phyloP scores from a whole-genome alignment of 345 rosid species.

The Citrus cavaleriei region DNA sequence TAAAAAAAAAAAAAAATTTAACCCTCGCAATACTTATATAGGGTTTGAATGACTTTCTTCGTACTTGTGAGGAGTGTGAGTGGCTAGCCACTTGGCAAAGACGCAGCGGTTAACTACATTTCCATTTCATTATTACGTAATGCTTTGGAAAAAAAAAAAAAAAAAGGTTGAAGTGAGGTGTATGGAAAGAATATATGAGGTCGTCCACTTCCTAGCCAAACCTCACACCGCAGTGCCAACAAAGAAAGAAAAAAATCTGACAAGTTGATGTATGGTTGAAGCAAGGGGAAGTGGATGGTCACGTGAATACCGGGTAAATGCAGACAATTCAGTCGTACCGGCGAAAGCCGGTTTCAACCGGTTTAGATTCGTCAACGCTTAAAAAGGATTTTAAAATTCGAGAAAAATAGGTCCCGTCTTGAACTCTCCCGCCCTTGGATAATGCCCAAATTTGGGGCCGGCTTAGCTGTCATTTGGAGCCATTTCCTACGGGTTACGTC shows the following conservation, averaged over 20 bases:
- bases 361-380: not conserved
- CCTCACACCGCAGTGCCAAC: not conserved
- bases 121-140: not conserved
- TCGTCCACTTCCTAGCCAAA: not conserved
- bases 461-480: constrained; percentile 27
- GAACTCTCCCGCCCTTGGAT: not conserved
- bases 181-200: not conserved
- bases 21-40: rapidly evolving
- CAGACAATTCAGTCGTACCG: not conserved
- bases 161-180: not conserved
- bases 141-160: not conserved
- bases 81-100: too few relatives aligned
- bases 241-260: not conserved
- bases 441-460: constrained; percentile 9
- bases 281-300: constrained; percentile 1
- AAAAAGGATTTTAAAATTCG: not conserved
- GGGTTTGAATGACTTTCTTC: too few relatives aligned
- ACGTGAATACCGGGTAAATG: constrained; percentile 2
- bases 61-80: too few relatives aligned
- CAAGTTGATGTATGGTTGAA: not conserved
- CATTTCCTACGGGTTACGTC: constrained; percentile 17
- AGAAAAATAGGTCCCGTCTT: not conserved
- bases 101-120: too few relatives aligned
- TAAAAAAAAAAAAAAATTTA: too few relatives aligned
- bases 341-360: constrained; percentile 8